Base-by-base conservation (phyloP, 2,329 filamentous ascomycete genomes). In the Trichoderma sp. region DNA sequence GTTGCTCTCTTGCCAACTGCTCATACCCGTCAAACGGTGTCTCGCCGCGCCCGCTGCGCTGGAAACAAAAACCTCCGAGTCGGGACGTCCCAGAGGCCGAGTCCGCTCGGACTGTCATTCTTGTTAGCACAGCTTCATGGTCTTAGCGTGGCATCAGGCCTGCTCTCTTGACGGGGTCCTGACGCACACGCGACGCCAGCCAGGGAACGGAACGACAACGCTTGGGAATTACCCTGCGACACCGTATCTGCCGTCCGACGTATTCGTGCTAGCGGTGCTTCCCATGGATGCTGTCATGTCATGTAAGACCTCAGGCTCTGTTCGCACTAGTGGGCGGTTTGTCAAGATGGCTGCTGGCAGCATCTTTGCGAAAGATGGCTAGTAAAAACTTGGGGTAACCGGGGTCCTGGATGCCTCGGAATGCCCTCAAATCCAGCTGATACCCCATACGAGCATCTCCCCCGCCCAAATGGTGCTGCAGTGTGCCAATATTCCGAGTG, bases 11-110 rank as follows among this genome's bases (percentile, higher is more conserved):
- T 10, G 3, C 34, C 12, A 39, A 39, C 34, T 44, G 41, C 41
- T 44, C 17, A 39, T 14, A 39, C 21, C 39, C 30, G 34, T 39
- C 47, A 61, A 61, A 10, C 3, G 10, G 17, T 52, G n/a, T 45
- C 59, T 44, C 34, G 41, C 24, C 54, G 59, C 50, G 59, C 48
- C 59, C 59, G 50, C 50, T 43, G 39, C 15, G 12, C 34, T 39
- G 47, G 59, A 45, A 54, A 55, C 41, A 30, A 26, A 43, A 26
- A 26, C 30, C 34, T 39, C 59, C 59, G 59, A 63, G 50, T 55
- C 59, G 59, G 59, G 48, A 39, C 44, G 50, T 54, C 54, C 50
- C 59, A 45, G 34, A 15, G 50, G 41, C 59, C 59, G 59, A 62
- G 41, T 17, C 59, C 59, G 50, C 56, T 26, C 30, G 7, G 28